A percentile compares a stretch with the other conserved stretches of the same genome.
These are phyloP conservation scores for Glutinoglossum americanum DNA, from an alignment of 495 filamentous ascomycete species.

Conservation along the genomic window DNA sequence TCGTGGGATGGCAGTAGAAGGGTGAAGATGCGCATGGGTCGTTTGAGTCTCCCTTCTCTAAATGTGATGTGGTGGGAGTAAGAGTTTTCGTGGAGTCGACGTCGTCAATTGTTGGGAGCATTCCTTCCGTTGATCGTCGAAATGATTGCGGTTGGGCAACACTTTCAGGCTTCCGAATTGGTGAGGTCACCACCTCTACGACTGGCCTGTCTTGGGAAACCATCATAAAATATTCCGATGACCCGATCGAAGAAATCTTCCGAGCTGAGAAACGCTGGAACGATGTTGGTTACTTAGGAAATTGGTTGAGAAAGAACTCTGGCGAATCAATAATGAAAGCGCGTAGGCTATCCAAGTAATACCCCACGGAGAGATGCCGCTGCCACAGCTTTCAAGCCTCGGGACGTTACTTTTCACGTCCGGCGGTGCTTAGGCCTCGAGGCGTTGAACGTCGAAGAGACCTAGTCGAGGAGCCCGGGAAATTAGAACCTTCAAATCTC, in stretches of 20 bases:
- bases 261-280: background rate
- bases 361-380: background rate
- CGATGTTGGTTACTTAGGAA: too few relatives aligned
- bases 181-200: background rate
- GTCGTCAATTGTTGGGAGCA: background rate
- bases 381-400: background rate
- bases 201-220: background rate
- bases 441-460: background rate
- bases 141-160: background rate
- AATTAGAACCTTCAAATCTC: background rate
- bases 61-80: background rate
- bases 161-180: background rate
- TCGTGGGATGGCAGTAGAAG: conserved; percentile 34
- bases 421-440: background rate
- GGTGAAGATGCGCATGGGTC: conserved; percentile 26
- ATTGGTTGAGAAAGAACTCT: background rate
- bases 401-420: background rate
- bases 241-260: background rate
- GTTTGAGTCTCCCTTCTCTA: background rate
- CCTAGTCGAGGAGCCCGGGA: background rate
- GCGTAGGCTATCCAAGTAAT: too few relatives aligned
- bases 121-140: background rate
- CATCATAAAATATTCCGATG: background rate
- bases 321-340: background rate
- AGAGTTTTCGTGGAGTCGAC: background rate